Evolutionary conservation across 2,329 filamentous ascomycete genomes (phyloP), one percentile per base, ranked within the genome.

Genomic region (Pseudogymnoascus sp.): DNA sequence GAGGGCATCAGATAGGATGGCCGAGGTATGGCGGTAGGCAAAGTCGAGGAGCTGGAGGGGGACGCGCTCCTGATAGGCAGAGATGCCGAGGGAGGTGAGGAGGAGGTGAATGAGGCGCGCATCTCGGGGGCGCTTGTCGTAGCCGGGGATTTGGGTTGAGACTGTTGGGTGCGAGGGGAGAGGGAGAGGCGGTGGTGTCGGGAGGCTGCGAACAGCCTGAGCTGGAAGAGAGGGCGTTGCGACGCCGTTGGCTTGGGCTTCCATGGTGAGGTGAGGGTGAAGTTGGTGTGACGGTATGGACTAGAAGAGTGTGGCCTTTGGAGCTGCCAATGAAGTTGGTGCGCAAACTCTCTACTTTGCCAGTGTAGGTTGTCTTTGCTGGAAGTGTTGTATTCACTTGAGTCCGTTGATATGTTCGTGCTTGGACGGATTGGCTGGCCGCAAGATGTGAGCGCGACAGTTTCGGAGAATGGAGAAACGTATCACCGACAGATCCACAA

Each of bases 21-120:
- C 82, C 1, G 85, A 85, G 8, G 88, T 90, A 79, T 92, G 90
- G 38, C 90, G 86, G 81, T 94, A 94, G 58, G 90, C 89, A 72
- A 93, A 93, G 77, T 94, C 90, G 73, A 94, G 86, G 58, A 94
- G 85, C 63, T 92, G 85, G 0, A 93, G 82, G 0, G 90, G 90
- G 1, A 94, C 90, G 70, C 90, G 89, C 73, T 89, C 84, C 74
- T 93, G 90, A 79, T 91, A 94, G 41, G 87, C 81, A 4, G 87
- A 86, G 8, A 93, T 89, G 71, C 90, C 90, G 69, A 92, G 87
- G 6, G 88, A 88, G 17, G 87, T 87, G 58, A 94, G 85, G 60
- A 94, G 83, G 15, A 92, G 84, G 76, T 93, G 90, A 69, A 94
- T 84, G 12, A 91, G 85, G 70, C 90, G 87, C 13, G 88, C 84